A percentile compares a stretch with the other conserved stretches of the same genome.
Conservation (phyloP, 345 rosid genomes). For the Excoecaria cochinchinensis region DNA sequence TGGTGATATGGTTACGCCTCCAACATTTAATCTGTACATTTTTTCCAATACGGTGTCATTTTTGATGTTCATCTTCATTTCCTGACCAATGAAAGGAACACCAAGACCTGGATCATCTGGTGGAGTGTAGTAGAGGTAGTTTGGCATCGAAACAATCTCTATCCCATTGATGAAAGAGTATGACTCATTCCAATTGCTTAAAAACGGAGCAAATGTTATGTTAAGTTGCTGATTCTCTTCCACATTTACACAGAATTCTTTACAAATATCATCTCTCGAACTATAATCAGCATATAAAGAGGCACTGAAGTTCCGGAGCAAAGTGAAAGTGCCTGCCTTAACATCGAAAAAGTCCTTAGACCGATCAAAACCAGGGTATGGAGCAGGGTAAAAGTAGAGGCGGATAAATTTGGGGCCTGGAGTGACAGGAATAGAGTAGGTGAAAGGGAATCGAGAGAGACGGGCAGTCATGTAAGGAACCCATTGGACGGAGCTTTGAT, state of each 20-base stretch:
- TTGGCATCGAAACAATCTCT: constrained; percentile 16
- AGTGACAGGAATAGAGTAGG: constrained; percentile 20
- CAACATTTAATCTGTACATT: constrained; percentile 6
- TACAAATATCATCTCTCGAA: background rate
- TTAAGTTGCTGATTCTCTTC: constrained; percentile 10
- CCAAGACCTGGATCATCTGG: background rate
- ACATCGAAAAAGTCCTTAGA: constrained; percentile 17
- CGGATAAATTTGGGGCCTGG: constrained; percentile 33
- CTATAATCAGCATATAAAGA: background rate
- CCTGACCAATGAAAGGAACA: background rate
- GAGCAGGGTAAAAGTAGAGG: constrained; percentile 27
- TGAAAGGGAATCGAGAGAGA: constrained; percentile 20
- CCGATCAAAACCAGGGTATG: constrained; percentile 14
- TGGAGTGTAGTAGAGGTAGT: constrained; percentile 2
- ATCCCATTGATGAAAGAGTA: constrained; percentile 16
- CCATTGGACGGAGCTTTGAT: background rate
- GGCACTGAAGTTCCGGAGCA: constrained; percentile 38
- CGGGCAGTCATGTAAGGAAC: constrained; percentile 36
- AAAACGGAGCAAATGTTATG: constrained; percentile 7
- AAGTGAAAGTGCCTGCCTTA: constrained; percentile 26
- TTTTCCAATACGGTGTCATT: background rate
- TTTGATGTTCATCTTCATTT: background rate
- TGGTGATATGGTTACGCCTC: background rate
- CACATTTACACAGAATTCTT: constrained; percentile 29
- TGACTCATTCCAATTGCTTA: background rate